Percentiles rank a stretch among this genome's conserved stretches.
Evolutionary conservation across 352 stramenopile genomes (phyloP).

Genomic region (Phytophthora macrochlamydospora): DNA sequence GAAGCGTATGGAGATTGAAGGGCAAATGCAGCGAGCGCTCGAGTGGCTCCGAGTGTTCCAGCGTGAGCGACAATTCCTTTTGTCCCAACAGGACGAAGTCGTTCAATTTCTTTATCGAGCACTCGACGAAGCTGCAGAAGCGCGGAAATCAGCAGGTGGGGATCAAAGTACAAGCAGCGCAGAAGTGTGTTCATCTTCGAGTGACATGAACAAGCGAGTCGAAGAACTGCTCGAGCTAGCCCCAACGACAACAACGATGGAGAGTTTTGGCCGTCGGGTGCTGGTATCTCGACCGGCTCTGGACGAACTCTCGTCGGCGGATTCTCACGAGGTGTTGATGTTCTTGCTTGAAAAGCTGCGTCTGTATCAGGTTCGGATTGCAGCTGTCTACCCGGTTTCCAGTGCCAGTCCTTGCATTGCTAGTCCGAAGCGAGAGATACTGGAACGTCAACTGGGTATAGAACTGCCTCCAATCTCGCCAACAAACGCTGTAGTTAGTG

Average conservation of each 20-base stretch:
- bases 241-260: constrained; percentile 43
- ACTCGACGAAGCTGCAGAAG: constrained; percentile 37
- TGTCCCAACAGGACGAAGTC: constrained; percentile 71
- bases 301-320: constrained; percentile 56
- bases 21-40: constrained; percentile 35
- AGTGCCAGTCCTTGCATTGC: not conserved
- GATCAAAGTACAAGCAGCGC: constrained; percentile 2
- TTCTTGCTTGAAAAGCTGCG: constrained; percentile 73
- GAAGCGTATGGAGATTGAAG: constrained; percentile 32
- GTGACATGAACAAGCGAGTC: constrained; percentile 19
- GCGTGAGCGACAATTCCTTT: constrained; percentile 57
- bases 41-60: constrained; percentile 62
- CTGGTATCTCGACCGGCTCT: constrained; percentile 35
- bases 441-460: constrained; percentile 59
- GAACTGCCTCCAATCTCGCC: constrained; percentile 53
- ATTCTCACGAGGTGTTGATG: constrained; percentile 49
- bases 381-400: constrained; percentile 38
- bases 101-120: constrained; percentile 60
- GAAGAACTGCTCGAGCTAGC: constrained; percentile 25
- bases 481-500: not conserved
- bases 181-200: not conserved
- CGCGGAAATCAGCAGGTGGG: not conserved
- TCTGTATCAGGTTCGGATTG: constrained; percentile 61
- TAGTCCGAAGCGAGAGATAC: constrained; percentile 25
- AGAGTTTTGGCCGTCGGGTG: constrained; percentile 35